A percentile compares a stretch with the other conserved stretches of the same genome.
These are phyloP conservation scores for Mycena kentingensis DNA, from an alignment of 768 basidiomycete genomes.

Conservation along the genomic window DNA sequence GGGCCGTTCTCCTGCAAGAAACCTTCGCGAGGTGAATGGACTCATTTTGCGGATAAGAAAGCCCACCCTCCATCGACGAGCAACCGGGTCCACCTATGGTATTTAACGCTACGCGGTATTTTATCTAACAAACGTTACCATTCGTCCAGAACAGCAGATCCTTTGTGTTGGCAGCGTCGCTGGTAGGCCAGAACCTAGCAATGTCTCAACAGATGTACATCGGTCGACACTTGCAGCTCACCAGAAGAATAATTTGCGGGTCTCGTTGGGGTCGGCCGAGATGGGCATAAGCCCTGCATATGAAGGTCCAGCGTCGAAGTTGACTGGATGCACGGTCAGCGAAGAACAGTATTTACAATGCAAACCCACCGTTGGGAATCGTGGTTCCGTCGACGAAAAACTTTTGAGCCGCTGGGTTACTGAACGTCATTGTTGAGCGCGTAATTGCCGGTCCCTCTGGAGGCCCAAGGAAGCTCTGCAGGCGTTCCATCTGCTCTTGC, in stretches of 20 bases:
- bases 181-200: constrained; percentile 74
- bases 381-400: constrained; percentile 51
- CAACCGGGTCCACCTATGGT: constrained; percentile 76
- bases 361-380: constrained; percentile 43
- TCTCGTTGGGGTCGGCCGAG: constrained; percentile 55
- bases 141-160: constrained; percentile 69
- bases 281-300: constrained; percentile 72
- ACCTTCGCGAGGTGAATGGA: constrained; percentile 66
- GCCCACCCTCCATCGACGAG: too few relatives aligned
- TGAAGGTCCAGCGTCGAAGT: constrained; percentile 69
- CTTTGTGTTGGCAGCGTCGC: constrained; percentile 57
- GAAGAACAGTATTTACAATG: background rate
- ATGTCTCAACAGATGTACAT: background rate
- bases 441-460: constrained; percentile 11
- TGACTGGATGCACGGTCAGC: constrained; percentile 38
- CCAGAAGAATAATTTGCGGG: constrained; percentile 59
- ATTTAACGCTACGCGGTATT: too few relatives aligned
- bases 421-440: constrained; percentile 53
- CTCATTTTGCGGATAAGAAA: too few relatives aligned
- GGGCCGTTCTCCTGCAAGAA: constrained; percentile 69
- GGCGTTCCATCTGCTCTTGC: constrained; percentile 44
- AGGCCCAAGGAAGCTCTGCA: constrained; percentile 43
- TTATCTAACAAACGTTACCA: too few relatives aligned
- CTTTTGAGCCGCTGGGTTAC: constrained; percentile 57
- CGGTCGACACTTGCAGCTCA: constrained; percentile 2